Evolutionary conservation across 768 basidiomycete genomes (phyloP).

Genomic region (Leucosporidium yakuticum): DNA sequence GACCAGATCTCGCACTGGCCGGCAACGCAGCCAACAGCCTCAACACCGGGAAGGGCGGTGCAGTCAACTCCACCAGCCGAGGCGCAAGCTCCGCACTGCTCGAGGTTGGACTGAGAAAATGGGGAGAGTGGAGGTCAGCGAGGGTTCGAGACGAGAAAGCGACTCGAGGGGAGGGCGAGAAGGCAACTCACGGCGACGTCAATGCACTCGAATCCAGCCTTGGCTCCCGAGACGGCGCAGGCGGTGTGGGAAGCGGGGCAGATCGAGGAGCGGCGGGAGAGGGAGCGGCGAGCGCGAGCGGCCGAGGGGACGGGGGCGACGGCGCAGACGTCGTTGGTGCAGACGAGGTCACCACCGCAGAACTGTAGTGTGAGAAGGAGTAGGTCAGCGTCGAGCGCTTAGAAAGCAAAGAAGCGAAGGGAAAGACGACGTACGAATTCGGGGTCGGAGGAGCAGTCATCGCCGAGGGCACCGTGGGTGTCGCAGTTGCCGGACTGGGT

Average conservation of each 20-base stretch:
- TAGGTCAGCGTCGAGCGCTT: not conserved
- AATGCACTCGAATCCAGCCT: conserved; percentile 29
- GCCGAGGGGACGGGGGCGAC: conserved; percentile 3
- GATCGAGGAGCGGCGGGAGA: not conserved
- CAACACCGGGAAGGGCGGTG: conserved; percentile 19
- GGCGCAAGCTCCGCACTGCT: conserved; percentile 30
- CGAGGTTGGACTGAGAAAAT: not conserved
- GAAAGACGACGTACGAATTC: not conserved
- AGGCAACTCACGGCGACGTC: conserved; percentile 11
- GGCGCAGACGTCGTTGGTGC: not conserved
- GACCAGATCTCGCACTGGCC: conserved; percentile 23
- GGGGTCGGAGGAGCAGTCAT: conserved; percentile 14
- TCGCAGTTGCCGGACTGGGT: conserved; percentile 5
- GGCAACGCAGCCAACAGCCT: conserved; percentile 12
- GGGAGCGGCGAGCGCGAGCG: conserved; percentile 12
- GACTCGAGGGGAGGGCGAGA: no score
- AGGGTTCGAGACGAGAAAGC: not conserved
- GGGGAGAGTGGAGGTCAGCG: not conserved
- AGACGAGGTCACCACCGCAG: not conserved
- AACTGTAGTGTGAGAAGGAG: not conserved
- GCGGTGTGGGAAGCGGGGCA: conserved; percentile 22
- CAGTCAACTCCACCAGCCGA: conserved; percentile 26
- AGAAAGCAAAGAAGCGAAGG: not conserved
- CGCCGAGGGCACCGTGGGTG: conserved; percentile 1
- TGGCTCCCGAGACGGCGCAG: conserved; percentile 8